Percentiles rank a stretch among this genome's conserved stretches.
Evolutionary conservation across 2,329 filamentous ascomycete species (phyloP).

Genomic region (Aspergillus sp.): DNA sequence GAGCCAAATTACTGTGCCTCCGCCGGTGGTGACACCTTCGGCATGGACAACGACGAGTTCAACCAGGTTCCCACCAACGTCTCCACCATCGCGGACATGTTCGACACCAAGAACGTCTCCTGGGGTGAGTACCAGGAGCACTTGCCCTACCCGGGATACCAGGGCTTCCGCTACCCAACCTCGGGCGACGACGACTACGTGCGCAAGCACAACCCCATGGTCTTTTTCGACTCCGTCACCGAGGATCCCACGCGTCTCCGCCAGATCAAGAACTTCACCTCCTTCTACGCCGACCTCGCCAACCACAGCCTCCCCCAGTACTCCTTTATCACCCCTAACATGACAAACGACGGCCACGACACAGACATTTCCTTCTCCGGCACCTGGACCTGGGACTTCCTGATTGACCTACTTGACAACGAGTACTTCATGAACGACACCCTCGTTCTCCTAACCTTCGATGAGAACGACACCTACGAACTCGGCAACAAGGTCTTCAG

Average conservation of each 20-base stretch:
- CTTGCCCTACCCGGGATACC: conserved; percentile 71
- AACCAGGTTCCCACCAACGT: conserved; percentile 59
- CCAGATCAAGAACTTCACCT: conserved; percentile 71
- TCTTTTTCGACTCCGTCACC: conserved; percentile 67
- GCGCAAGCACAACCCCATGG: conserved; percentile 72
- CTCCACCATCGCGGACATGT: conserved; percentile 66
- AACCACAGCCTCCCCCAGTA: conserved; percentile 68
- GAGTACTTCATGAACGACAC: conserved; percentile 73
- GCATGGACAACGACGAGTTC: conserved; percentile 68
- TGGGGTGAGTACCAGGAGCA: conserved; percentile 78
- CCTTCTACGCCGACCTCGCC: conserved; percentile 68
- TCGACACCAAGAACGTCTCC: conserved; percentile 63
- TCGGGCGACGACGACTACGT: conserved; percentile 73
- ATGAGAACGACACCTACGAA: conserved; percentile 73
- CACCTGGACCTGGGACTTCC: conserved; percentile 66
- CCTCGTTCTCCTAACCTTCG: conserved; percentile 77
- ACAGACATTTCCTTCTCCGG: conserved; percentile 68
- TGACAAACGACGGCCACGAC: conserved; percentile 72
- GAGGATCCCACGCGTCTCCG: conserved; percentile 59
- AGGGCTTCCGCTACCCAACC: conserved; percentile 60
- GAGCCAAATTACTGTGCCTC: conserved; percentile 74
- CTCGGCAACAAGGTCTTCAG: conserved; percentile 67
- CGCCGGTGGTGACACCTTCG: conserved; percentile 71
- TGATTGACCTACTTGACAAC: conserved; percentile 69
- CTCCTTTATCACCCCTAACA: conserved; percentile 53